phyloP scores from a whole-genome alignment of 148 eudicot genomes.

The Cornus florida region DNA sequence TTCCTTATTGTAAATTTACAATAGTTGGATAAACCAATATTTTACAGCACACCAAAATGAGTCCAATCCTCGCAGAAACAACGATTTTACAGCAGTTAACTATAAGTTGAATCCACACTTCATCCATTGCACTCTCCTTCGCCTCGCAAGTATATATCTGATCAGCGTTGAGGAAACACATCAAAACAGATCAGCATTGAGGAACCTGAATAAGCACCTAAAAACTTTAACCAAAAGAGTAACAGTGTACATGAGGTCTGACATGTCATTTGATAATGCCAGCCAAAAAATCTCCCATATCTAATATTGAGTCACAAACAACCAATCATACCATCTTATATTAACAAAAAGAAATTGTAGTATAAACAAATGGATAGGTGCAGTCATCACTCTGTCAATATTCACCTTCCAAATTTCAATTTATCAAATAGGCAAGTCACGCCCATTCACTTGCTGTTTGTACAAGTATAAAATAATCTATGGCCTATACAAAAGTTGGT shows the following conservation, averaged over 20 bases:
- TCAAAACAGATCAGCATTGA: background rate
- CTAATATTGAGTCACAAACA: background rate
- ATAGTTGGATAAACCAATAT: background rate
- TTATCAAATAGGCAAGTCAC: background rate
- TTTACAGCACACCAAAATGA: background rate
- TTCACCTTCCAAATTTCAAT: background rate
- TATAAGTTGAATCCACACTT: background rate
- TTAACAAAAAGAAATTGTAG: too few relatives aligned
- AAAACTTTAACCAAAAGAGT: background rate
- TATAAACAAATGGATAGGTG: too few relatives aligned
- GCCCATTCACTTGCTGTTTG: background rate
- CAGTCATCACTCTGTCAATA: too few relatives aligned
- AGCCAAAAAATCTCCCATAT: background rate
- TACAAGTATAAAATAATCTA: too few relatives aligned
- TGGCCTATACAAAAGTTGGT: background rate
- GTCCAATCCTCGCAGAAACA: background rate
- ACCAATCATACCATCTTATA: background rate
- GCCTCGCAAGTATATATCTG: background rate
- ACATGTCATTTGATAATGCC: background rate
- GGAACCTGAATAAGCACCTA: constrained; percentile 10
- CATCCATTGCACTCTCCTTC: background rate
- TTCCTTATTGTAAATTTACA: constrained; percentile 6
- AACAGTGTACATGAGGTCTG: background rate
- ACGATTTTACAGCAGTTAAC: background rate
- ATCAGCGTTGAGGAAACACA: background rate